Conservation (phyloP, 1,284 basidiomycete species). For the Cryptococcus jaspeensis region DNA sequence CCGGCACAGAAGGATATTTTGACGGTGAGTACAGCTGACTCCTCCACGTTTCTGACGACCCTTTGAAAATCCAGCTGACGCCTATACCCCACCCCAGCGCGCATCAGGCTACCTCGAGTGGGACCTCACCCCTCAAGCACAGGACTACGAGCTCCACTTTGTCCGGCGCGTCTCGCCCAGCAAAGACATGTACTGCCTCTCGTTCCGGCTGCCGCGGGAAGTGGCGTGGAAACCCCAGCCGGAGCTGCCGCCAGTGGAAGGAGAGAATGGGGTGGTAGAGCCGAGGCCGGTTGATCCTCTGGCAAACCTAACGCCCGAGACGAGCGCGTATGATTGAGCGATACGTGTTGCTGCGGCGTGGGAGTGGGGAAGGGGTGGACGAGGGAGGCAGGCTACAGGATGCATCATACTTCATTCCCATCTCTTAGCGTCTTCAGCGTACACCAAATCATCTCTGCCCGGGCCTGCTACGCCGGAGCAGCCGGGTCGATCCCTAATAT, state of each 20-base stretch:
- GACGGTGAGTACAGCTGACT: conserved; percentile 58
- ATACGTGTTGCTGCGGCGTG: background rate
- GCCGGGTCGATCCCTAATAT: too few relatives aligned
- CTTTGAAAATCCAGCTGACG: background rate
- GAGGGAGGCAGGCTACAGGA: too few relatives aligned
- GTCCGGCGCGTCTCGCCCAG: conserved; percentile 93
- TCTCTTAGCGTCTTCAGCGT: too few relatives aligned
- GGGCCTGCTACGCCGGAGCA: too few relatives aligned
- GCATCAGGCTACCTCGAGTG: conserved; percentile 68
- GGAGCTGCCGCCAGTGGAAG: too few relatives aligned
- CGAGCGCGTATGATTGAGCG: background rate
- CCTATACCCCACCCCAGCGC: conserved; percentile 56
- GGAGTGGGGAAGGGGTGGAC: too few relatives aligned
- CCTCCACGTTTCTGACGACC: background rate
- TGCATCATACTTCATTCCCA: too few relatives aligned
- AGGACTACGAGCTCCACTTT: conserved; percentile 61
- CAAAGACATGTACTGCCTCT: conserved; percentile 98
- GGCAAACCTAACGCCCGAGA: background rate
- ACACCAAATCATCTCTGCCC: too few relatives aligned
- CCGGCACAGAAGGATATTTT: conserved; percentile 72
- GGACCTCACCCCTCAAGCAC: conserved; percentile 58
- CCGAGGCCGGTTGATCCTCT: too few relatives aligned
- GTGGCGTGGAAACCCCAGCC: conserved; percentile 44
- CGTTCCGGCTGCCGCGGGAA: conserved; percentile 73
- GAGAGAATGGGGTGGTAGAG: too few relatives aligned